Base-by-base conservation (phyloP, 2,329 filamentous ascomycete species). In the Neofusicoccum umdonicola region DNA sequence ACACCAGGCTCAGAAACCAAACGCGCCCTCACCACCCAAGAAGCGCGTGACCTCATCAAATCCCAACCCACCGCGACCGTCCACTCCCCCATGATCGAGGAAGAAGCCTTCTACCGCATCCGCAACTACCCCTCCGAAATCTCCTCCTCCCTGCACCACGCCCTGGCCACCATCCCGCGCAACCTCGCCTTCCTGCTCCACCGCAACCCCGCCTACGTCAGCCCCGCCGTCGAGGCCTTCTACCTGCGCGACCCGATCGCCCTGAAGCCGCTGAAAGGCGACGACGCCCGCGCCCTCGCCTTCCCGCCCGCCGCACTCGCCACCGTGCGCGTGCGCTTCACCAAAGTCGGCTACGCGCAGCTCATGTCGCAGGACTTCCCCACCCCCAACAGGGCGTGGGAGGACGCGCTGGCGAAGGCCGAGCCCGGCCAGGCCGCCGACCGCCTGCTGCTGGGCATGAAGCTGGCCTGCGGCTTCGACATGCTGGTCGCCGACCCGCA, bases 331-430 rank as follows among this genome's bases (percentile, higher is more conserved):
- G 86, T 91, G 35, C 88, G 85, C 50, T 97, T 98, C 75, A 97
- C 93, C 3, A 92, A 89, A 74, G 89, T 96, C 0, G 87, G 96
- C 2, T 99, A 91, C 74, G 95, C 96, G 4, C 95, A 99, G 74
- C 79, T 99, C 7, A 90, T 89, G 66, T 93, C 91, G 15, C 95
- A 99, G 74, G 85, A 90, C 27, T 97, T 97, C 70, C 80, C 80
- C 57, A 81, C 87, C 0, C 83, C 90, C 0, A 6, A 6, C 27
- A 87, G 87, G 2, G 80, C 82, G 3, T 88, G 85, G 81, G 75
- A 78, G 4, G 76, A 74, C 2, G 80, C 80, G 8, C 69, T 84
- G 4, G 70, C 71, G 11, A 11, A 64, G 12, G 37, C 19, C 27
- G 15, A 22, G 41, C 63, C 81, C 77, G 19, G 70, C 74, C 62